Base-by-base conservation (phyloP, 768 basidiomycete species). In the Pleurotus tuoliensis region DNA sequence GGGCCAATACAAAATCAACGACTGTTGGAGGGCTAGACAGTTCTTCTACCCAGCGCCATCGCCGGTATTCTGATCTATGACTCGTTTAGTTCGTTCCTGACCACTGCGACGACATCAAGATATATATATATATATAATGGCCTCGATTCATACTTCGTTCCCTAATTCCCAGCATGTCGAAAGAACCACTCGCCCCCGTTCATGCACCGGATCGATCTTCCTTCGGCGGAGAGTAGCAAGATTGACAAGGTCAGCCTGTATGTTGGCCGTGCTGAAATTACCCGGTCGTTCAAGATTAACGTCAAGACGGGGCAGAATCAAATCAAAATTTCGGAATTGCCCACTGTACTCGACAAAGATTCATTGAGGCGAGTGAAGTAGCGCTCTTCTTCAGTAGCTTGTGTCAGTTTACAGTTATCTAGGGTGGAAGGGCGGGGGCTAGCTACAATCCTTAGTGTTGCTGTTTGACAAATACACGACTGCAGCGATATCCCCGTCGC, bases 381-480 rank as follows among this genome's bases (percentile, higher is more conserved):
- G 16, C 20, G 52, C 27, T 9, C 18, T 3, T 20, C 6, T 2
- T 4, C 30, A 11, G 3, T 34, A 9, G 8, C 30, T 34, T 1
- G 30, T 16, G 6, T 11, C 12, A 18, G 48, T 24, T 9, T 25
- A 4, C n/a, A 6, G 8, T 15, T 27, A 2, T 39, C 39, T 41
- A 76, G 73, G 47, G 71, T 74, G 3, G 70, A 72, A 57, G 71
- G 72, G 3, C 63, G 62, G 11, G 73, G 73, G 2, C 56, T 63
- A 2, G 69, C 69, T 15, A 71, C 67, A 3, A 74, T 74, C 38
- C 71, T 74, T 57, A 72, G 74, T 51, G 73, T 74, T 16, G 66
- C 68, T 7, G 34, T 73, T 16, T 63, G 55, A 56, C 20, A 60
- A 59, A 49, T 50, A 45, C 44, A 49, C 11, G 20, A n/a, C 49